A percentile compares a stretch with the other conserved stretches of the same genome.
These are phyloP conservation scores for Trichomonas tenax DNA, from an alignment of 208 protist species.

Conservation along the genomic window DNA sequence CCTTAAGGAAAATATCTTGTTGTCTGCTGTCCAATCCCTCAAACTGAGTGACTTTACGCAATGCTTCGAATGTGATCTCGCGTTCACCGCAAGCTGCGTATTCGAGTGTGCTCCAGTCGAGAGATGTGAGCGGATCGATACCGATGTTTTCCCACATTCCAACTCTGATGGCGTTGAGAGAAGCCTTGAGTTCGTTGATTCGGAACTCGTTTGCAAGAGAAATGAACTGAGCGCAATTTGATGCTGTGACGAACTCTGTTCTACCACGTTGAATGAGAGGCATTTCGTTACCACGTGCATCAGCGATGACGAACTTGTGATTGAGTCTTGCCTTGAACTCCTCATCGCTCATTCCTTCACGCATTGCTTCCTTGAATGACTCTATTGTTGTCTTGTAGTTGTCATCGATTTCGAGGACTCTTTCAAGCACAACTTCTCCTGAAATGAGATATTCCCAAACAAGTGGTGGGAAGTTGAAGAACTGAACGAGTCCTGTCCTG, in stretches of 20 bases:
- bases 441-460: neutral
- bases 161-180: neutral
- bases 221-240: neutral
- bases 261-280: neutral
- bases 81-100: neutral
- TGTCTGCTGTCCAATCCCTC: neutral
- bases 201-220: neutral
- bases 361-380: neutral
- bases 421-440: neutral
- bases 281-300: neutral
- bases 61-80: neutral
- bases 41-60: neutral
- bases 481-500: neutral
- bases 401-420: neutral
- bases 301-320: neutral
- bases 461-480: neutral
- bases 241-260: neutral
- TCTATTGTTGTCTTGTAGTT: neutral
- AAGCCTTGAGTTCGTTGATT: neutral
- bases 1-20: neutral
- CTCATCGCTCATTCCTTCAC: neutral
- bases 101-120: neutral
- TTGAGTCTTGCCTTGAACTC: neutral
- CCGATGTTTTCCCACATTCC: neutral
- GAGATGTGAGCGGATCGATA: neutral